Percentiles rank a stretch among this genome's conserved stretches.
Evolutionary conservation across 768 basidiomycete genomes (phyloP).

Genomic region (Sporobolomyces roseus): DNA sequence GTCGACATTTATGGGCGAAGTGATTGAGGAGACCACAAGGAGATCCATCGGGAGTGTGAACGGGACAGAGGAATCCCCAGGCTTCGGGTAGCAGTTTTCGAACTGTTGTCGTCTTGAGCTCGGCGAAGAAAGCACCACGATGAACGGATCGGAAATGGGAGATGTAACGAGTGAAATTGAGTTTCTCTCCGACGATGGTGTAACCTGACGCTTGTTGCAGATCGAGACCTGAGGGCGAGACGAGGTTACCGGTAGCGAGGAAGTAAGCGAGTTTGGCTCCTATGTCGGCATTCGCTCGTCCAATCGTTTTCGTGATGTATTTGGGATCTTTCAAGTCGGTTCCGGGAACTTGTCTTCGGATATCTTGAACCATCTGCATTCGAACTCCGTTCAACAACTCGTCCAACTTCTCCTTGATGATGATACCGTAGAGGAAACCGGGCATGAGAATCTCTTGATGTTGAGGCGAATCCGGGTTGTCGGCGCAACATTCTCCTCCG

Average conservation of each 20-base stretch:
- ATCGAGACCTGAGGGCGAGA: slow-evolving; percentile 91
- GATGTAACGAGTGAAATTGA: slow-evolving; percentile 98
- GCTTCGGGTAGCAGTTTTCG: slow-evolving; percentile 94
- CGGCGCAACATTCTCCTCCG: slow-evolving; percentile 79
- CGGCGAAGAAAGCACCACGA: slow-evolving; percentile 98
- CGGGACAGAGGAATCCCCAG: slow-evolving; percentile 98
- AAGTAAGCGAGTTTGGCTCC: slow-evolving; percentile 87
- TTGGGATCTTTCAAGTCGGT: slow-evolving; percentile 83
- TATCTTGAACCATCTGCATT: slow-evolving; percentile 65
- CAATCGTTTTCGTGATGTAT: slow-evolving; percentile 71
- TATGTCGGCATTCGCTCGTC: slow-evolving; percentile 83
- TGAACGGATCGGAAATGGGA: slow-evolving; percentile 98
- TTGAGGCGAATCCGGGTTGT: slow-evolving; percentile 98
- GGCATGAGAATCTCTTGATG: slow-evolving; percentile 96
- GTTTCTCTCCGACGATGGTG: slow-evolving; percentile 96
- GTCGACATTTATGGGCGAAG: slow-evolving; percentile 85
- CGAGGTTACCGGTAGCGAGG: slow-evolving; percentile 91
- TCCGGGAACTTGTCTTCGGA: slow-evolving; percentile 66
- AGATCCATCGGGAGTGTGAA: slow-evolving; percentile 96
- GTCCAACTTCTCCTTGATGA: slow-evolving; percentile 94
- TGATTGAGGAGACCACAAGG: slow-evolving; percentile 98
- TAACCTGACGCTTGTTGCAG: slow-evolving; percentile 97
- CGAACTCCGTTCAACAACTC: slow-evolving; percentile 67
- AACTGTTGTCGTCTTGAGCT: slow-evolving; percentile 95
- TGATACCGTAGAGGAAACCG: slow-evolving; percentile 88